Evolutionary conservation across 768 basidiomycete genomes (phyloP).

Genomic region (Lactarius akahatsu): DNA sequence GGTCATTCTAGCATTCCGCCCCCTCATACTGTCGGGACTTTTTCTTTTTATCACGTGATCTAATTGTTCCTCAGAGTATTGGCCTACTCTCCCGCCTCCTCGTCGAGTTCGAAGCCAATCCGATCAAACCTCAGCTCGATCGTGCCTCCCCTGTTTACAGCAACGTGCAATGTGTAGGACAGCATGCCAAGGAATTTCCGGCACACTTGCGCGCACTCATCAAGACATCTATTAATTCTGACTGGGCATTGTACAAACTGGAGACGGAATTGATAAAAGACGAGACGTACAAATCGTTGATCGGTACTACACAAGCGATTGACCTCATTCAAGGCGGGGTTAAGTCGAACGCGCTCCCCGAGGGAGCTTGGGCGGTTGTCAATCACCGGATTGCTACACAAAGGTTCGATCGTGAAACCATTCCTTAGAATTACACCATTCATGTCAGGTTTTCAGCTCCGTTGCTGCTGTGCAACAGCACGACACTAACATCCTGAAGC

Average conservation of each 20-base stretch:
- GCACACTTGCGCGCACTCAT: slow-evolving; percentile 34
- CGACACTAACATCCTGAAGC: slow-evolving; percentile 33
- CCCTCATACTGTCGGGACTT: slow-evolving; percentile 60
- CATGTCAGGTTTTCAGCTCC: slow-evolving; percentile 30
- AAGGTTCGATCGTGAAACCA: slow-evolving; percentile 27
- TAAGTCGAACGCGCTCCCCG: slow-evolving; percentile 50
- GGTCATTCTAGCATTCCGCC: slow-evolving; percentile 89
- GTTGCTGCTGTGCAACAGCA: slow-evolving; percentile 36
- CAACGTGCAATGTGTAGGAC: slow-evolving; percentile 45
- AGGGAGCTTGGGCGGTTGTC: slow-evolving; percentile 40
- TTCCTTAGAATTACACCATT: not conserved
- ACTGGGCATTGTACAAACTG: slow-evolving; percentile 37
- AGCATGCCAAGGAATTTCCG: slow-evolving; percentile 43
- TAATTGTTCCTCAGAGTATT: slow-evolving; percentile 44
- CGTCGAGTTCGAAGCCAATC: slow-evolving; percentile 26
- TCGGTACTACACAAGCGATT: slow-evolving; percentile 36
- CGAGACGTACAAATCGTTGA: slow-evolving; percentile 34
- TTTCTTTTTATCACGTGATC: not conserved
- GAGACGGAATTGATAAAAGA: slow-evolving; percentile 36
- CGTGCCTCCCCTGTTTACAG: slow-evolving; percentile 38
- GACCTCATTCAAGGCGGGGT: slow-evolving; percentile 45
- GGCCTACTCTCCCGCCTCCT: slow-evolving; percentile 63
- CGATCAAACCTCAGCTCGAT: slow-evolving; percentile 32
- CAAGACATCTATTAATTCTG: slow-evolving; percentile 31
- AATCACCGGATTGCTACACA: slow-evolving; percentile 40